phyloP scores from a whole-genome alignment of 768 basidiomycete species.

The Kwoniella botswanensis region DNA sequence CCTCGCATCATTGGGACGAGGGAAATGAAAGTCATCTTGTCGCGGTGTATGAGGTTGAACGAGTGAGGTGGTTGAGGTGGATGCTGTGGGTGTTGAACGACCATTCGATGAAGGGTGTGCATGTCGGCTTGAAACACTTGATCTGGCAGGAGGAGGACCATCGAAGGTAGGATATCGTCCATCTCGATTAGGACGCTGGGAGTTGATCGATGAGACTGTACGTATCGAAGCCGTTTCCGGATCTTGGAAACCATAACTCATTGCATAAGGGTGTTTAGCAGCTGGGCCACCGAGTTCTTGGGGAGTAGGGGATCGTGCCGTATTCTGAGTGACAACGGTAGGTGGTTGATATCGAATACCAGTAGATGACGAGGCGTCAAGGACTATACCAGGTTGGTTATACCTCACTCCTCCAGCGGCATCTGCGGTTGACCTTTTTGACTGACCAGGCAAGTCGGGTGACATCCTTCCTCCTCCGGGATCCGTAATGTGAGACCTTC shows the following conservation, averaged over 20 bases:
- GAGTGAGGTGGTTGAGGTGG: conserved; percentile 17
- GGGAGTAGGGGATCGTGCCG: conserved; percentile 18
- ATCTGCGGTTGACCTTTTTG: conserved; percentile 19
- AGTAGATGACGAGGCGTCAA: conserved; percentile 13
- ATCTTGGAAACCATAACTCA: conserved; percentile 22
- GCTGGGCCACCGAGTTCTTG: conserved; percentile 28
- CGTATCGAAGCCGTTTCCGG: conserved; percentile 34
- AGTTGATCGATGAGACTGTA: conserved; percentile 28
- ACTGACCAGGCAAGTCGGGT: conserved; percentile 20
- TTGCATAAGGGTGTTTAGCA: conserved; percentile 21
- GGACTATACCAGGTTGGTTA: conserved; percentile 20
- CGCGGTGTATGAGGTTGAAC: conserved; percentile 12
- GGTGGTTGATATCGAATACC: conserved; percentile 33
- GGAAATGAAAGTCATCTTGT: conserved; percentile 68
- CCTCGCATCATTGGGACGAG: conserved; percentile 76
- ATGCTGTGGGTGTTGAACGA: conserved; percentile 20
- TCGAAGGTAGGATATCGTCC: conserved; percentile 27
- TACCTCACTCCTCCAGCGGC: conserved; percentile 15
- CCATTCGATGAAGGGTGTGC: conserved; percentile 10
- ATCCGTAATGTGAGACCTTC: conserved; percentile 27
- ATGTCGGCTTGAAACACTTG: conserved; percentile 19
- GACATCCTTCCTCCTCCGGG: conserved; percentile 25
- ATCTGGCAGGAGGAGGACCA: conserved; percentile 7
- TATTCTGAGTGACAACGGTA: conserved; percentile 15
- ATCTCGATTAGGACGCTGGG: conserved; percentile 26